phyloP scores from a whole-genome alignment of 108 stramenopile genomes.

The Nannochloropsis salina region DNA sequence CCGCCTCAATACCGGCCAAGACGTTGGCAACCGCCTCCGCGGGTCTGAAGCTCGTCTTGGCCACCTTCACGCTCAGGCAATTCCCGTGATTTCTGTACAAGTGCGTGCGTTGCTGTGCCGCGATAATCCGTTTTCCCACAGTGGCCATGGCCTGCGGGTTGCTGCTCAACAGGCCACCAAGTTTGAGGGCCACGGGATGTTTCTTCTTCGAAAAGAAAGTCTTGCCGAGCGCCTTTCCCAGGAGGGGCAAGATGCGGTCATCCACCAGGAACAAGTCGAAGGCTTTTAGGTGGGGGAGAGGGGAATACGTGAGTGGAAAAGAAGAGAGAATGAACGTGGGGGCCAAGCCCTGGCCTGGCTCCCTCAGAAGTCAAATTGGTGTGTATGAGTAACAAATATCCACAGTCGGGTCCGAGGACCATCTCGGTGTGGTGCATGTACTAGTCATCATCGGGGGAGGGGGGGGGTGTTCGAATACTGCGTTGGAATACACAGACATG shows the following conservation, averaged over 20 bases:
- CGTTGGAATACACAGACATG: too few species aligned
- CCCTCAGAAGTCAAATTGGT: constrained; percentile 20
- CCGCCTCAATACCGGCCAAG: constrained; percentile 55
- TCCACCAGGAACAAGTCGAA: constrained; percentile 85
- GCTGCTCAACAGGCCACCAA: constrained; percentile 64
- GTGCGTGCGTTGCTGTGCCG: constrained; percentile 63
- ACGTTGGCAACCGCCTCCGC: constrained; percentile 66
- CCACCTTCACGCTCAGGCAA: constrained; percentile 70
- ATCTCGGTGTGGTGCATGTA: constrained; percentile 7
- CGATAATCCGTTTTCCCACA: constrained; percentile 36
- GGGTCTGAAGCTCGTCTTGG: constrained; percentile 67
- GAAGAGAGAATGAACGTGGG: too few species aligned
- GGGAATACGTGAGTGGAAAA: too few species aligned
- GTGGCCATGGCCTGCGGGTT: constrained; percentile 33
- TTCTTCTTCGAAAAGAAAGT: constrained; percentile 79
- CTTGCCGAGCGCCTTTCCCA: constrained; percentile 76
- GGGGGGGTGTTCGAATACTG: too few species aligned
- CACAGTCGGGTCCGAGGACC: not conserved
- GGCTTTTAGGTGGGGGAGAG: constrained; percentile 35
- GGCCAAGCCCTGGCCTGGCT: not conserved
- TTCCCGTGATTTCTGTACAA: constrained; percentile 67
- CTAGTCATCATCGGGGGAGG: not conserved
- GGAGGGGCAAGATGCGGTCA: constrained; percentile 90
- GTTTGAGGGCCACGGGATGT: constrained; percentile 70
- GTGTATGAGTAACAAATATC: constrained; percentile 11